Conservation (phyloP, 805 yeast species). For the Saccharomyces paradoxus region DNA sequence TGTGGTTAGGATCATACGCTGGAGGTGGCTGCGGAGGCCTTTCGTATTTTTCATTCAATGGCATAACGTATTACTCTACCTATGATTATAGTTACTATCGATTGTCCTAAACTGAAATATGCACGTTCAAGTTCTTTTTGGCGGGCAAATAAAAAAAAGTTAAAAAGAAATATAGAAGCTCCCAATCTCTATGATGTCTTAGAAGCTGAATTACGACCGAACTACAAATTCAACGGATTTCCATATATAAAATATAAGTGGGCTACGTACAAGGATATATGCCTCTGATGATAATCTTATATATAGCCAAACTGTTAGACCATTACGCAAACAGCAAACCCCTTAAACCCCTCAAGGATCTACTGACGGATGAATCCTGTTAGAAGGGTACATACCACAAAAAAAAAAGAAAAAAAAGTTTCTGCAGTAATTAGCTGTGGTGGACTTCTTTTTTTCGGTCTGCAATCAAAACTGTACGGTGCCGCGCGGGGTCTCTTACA, state of each 20-base stretch:
- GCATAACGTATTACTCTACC: neutral
- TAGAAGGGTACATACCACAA: neutral
- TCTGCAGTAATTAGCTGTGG: neutral
- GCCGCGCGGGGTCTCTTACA: neutral
- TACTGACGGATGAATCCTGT: neutral
- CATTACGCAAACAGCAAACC: neutral
- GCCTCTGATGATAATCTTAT: neutral
- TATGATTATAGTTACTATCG: neutral
- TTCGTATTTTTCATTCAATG: constrained; percentile 8
- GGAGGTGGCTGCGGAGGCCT: constrained; percentile 19
- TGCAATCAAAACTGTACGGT: neutral
- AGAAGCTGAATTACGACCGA: neutral
- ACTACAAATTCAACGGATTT: neutral
- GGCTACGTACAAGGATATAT: neutral
- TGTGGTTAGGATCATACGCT: constrained; percentile 3
- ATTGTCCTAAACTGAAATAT: neutral
- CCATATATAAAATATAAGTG: no score
- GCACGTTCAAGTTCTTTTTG: neutral
- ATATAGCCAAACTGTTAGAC: neutral
- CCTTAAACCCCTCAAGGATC: neutral
- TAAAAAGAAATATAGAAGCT: neutral
- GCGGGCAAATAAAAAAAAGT: neutral
- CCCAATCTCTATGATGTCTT: neutral
- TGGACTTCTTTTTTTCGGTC: neutral
- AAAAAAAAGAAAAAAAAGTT: neutral